Base-by-base conservation (phyloP, 2,329 filamentous ascomycete genomes). In the Karstenula rhodostoma region DNA sequence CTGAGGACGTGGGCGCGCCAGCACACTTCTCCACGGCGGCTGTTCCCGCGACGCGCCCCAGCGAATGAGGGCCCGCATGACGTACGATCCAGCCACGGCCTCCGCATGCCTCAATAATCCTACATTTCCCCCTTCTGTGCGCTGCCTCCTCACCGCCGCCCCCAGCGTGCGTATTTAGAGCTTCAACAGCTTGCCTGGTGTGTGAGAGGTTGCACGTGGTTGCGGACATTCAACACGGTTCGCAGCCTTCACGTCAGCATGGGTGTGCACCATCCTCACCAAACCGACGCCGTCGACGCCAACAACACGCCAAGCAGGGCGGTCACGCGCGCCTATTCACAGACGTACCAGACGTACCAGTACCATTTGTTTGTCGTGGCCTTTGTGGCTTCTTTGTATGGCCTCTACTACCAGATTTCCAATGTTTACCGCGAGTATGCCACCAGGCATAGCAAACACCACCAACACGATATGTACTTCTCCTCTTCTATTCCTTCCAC, bases 131-230 rank as follows among this genome's bases (percentile, higher is more conserved):
- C n/a, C 19, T 52, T 19, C 23, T 9, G 50, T 10, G 4, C 19
- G 12, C 9, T 4, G n/a, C 17, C 25, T 54, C 42, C 35, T 55
- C 42, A 47, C 52, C 52, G 52, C 52, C 52, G n/a, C 29, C 13
- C 23, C n/a, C 12, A 3, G 9, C 19, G 27, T 32, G 47, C 47
- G 32, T 46, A 46, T 29, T 17, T 43, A 47, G 42, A 47, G 52
- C 52, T 55, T 55, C 52, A 55, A 55, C 52, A 55, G 52, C 52
- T 55, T 42, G 25, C 22, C 4, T 22, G 6, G 32, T 37, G 52
- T 35, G 8, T 13, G 6, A 17, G 15, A n/a, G n/a, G 3, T 19
- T 6, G 29, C n/a, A n/a, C n/a, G 23, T 46, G 51, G 13, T 42
- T 35, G 25, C 32, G 40, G n/a, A 50, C 47, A 50, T 50, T 50